Base-by-base conservation (phyloP, 176 grass and related monocot species). In the Bonia amplexicaulis region DNA sequence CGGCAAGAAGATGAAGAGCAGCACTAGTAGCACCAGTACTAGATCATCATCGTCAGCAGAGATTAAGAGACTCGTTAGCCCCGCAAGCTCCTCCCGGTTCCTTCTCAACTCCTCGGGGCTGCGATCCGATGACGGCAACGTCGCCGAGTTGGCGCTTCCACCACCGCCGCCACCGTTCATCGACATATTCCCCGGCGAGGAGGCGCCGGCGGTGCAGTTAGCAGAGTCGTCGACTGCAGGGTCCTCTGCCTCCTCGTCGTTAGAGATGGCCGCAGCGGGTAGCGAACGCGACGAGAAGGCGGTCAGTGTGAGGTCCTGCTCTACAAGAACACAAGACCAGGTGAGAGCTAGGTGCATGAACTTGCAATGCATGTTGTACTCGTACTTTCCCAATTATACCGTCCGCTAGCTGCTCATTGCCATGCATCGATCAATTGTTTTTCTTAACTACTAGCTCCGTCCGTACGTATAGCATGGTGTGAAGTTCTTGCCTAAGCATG, bases 31-130 rank as follows among this genome's bases (percentile, higher is more conserved):
- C 5, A 51, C n/a, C 23, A 7, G 15, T 11, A 74, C 17, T 2
- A 65, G 15, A 7, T 22, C 60, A 66, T 22, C 58, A 12, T 29
- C 52, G 8, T 55, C 54, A 3, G 22, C 19, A 57, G 54, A n/a
- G 20, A 57, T 74, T 60, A 72, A 76, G 72, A 52, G 49, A 33
- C 40, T 87, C 5, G 52, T 70, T 19, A 95, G 90, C 80, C 93
- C 93, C 8, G 87, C 69, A 5, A 82, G 81, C 22, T 98, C 95
- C 0, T 95, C 93, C 14, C 85, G 91, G 81, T 92, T 93, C 83
- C 91, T 98, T 47, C 93, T 95, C 79, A 90, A 90, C 68, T 98
- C 96, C 39, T 93, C 96, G 5, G 71, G 89, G 33, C 39, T 93
- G 45, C 85, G 91, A 46, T 71, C 87, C 2, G 84, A 87, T 63